These are phyloP conservation scores for Yamadazyma spencermartinsiae DNA, from an alignment of 1,139 yeast genomes.

Conservation along the genomic window DNA sequence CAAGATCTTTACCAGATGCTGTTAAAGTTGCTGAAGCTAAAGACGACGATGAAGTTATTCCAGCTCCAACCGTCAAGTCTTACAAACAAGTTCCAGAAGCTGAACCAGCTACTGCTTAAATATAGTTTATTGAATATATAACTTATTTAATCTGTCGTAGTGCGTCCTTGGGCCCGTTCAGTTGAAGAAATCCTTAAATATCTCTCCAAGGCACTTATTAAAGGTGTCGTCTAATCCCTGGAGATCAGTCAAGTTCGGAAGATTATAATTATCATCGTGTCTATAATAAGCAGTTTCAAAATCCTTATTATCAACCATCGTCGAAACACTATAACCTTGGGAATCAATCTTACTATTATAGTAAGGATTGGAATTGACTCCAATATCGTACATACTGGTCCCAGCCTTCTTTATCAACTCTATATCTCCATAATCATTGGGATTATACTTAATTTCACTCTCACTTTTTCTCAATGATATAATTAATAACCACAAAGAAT, in stretches of 20 bases:
- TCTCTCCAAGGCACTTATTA: conserved; percentile 8
- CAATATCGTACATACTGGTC: background rate
- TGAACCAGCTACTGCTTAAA: conserved; percentile 27
- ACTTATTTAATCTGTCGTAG: background rate
- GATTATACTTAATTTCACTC: background rate
- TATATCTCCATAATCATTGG: background rate
- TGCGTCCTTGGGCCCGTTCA: background rate
- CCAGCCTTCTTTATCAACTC: background rate
- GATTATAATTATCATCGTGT: too few species aligned
- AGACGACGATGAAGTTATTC: conserved; percentile 82
- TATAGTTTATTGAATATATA: background rate
- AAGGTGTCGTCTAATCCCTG: background rate
- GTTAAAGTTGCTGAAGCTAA: conserved; percentile 93
- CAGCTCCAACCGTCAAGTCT: conserved; percentile 83
- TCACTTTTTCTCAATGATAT: conserved; percentile 11
- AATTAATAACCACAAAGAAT: conserved; percentile 13
- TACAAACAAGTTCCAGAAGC: conserved; percentile 46
- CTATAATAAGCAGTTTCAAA: too few species aligned
- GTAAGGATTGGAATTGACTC: background rate
- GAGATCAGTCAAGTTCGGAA: background rate
- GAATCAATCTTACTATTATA: background rate
- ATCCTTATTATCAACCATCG: too few species aligned
- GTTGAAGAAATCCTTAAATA: conserved; percentile 13
- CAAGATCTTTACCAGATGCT: conserved; percentile 93
- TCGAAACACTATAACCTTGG: too few species aligned